These are phyloP conservation scores for Globisporangium alternatum DNA, from an alignment of 352 stramenopile genomes.

Conservation along the genomic window DNA sequence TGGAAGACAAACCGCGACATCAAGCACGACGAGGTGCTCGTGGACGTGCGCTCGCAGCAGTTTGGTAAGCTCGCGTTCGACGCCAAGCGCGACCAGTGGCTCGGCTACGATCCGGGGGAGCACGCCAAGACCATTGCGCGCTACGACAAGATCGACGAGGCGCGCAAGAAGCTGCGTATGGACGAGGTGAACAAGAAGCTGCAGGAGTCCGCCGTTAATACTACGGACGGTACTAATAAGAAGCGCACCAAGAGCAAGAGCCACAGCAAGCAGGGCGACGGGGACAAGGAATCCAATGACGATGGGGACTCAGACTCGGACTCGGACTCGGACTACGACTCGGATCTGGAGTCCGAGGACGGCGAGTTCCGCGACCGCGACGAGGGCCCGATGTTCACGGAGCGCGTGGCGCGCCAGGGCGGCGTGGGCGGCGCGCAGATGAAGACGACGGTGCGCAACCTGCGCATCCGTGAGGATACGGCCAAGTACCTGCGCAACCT, in stretches of 20 bases:
- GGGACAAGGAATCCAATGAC: slow-evolving; percentile 17
- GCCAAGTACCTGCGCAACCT: slow-evolving; percentile 99
- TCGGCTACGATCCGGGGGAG: slow-evolving; percentile 90
- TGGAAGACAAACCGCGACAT: slow-evolving; percentile 93
- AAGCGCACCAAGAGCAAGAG: slow-evolving; percentile 22
- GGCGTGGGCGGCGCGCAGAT: slow-evolving; percentile 97
- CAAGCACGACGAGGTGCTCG: slow-evolving; percentile 74
- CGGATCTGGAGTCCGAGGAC: slow-evolving; percentile 86
- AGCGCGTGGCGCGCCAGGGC: slow-evolving; percentile 93
- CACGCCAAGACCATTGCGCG: slow-evolving; percentile 73
- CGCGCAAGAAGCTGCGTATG: slow-evolving; percentile 74
- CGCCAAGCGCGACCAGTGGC: slow-evolving; percentile 97
- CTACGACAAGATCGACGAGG: slow-evolving; percentile 82
- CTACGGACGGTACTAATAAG: slow-evolving; percentile 23
- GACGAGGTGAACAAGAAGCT: slow-evolving; percentile 78
- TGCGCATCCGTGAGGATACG: slow-evolving; percentile 99
- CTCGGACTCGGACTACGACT: slow-evolving; percentile 89
- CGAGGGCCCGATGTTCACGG: slow-evolving; percentile 92
- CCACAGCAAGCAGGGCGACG: slow-evolving; percentile 19
- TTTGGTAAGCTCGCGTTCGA: slow-evolving; percentile 96
- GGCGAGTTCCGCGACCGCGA: slow-evolving; percentile 92
- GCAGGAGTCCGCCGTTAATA: slow-evolving; percentile 24
- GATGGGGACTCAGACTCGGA: slow-evolving; percentile 69
- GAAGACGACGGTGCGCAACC: slow-evolving; percentile 96
- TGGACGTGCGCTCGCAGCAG: slow-evolving; percentile 85